phyloP scores from a whole-genome alignment of 345 rosid species.

The Citrus reticulata region DNA sequence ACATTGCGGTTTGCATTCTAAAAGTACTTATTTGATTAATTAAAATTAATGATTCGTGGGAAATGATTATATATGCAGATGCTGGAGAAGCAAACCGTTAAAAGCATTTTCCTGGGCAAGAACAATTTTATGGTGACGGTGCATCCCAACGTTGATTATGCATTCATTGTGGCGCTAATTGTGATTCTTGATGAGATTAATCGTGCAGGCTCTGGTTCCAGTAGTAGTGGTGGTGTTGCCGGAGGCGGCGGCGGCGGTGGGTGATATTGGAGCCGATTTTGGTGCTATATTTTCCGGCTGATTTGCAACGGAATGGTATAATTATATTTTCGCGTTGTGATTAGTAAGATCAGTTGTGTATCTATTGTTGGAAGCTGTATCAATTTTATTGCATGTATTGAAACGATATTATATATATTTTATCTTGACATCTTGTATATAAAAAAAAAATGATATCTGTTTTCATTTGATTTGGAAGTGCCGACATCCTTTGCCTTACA shows the following conservation, averaged over 20 bases:
- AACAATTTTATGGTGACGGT: conserved; percentile 27
- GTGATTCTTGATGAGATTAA: conserved; percentile 11
- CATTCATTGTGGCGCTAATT: conserved; percentile 19
- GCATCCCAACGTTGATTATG: conserved; percentile 24
- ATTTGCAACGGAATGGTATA: too few relatives aligned
- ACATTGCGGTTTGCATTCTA: too few relatives aligned
- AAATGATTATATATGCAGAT: conserved; percentile 8
- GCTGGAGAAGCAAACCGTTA: conserved; percentile 11
- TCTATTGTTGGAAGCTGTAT: too few relatives aligned
- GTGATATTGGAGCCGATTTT: neutral
- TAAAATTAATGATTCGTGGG: neutral
- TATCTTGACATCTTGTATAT: too few relatives aligned
- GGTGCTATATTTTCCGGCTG: too few relatives aligned
- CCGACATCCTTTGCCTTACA: too few relatives aligned
- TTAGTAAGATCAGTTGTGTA: too few relatives aligned
- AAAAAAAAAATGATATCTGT: too few relatives aligned
- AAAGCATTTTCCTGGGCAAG: conserved; percentile 7
- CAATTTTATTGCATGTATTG: too few relatives aligned
- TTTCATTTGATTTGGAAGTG: too few relatives aligned
- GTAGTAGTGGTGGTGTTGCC: neutral
- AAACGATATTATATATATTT: too few relatives aligned
- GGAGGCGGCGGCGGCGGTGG: neutral
- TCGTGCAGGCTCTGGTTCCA: neutral
- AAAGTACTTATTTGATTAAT: neutral
- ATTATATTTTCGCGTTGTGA: too few relatives aligned